Evolutionary conservation across 106 monocot species (phyloP).

Genomic region (Dendrobium huoshanense): DNA sequence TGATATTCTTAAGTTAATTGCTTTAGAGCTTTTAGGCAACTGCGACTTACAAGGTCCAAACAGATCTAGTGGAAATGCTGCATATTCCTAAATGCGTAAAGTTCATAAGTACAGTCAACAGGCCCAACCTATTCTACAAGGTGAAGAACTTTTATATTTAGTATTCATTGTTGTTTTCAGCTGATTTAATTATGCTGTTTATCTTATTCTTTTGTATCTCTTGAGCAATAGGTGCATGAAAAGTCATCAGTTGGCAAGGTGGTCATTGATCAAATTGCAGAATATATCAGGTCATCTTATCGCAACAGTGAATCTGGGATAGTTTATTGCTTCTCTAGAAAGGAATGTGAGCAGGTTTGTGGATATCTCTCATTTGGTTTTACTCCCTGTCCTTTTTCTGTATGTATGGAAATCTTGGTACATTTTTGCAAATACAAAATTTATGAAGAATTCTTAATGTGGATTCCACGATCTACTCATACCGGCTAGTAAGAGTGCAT

Average conservation of each 20-base stretch:
- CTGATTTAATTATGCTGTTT: not conserved
- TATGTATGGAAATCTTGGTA: not conserved
- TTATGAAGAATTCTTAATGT: not conserved
- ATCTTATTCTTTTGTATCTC: conserved; percentile 12
- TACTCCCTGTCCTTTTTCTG: not conserved
- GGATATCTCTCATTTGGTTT: not conserved
- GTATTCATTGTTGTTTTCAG: not conserved
- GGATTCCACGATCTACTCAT: not conserved
- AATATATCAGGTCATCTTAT: conserved; percentile 67
- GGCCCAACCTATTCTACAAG: conserved; percentile 90
- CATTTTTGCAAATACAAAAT: not conserved
- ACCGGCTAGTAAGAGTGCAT: not conserved
- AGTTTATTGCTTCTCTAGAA: conserved; percentile 98
- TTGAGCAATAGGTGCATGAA: conserved; percentile 56
- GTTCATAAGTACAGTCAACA: conserved; percentile 88
- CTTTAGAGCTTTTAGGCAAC: conserved; percentile 60
- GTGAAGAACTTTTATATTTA: conserved; percentile 13
- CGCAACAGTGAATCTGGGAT: conserved; percentile 96
- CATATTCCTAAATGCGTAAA: conserved; percentile 88
- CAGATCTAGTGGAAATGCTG: conserved; percentile 94
- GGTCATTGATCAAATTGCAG: conserved; percentile 89
- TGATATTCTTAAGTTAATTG: conserved; percentile 8
- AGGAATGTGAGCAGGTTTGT: conserved; percentile 93
- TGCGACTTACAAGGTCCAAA: conserved; percentile 89
- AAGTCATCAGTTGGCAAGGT: conserved; percentile 86